phyloP scores from a whole-genome alignment of 352 stramenopile species.

The Pythium pectinolyticum region DNA sequence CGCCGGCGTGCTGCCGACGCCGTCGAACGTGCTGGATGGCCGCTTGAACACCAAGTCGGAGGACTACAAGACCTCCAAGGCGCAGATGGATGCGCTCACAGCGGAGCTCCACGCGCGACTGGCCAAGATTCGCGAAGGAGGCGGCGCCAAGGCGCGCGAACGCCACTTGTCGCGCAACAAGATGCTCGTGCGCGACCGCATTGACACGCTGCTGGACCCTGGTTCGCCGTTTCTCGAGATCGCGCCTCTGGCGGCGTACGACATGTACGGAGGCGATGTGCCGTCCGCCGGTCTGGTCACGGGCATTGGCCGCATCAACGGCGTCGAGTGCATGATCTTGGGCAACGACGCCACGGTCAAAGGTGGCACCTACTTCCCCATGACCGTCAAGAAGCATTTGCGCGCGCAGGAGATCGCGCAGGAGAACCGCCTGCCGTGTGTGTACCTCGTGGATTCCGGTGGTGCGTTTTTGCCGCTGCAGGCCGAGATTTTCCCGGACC shows the following conservation, averaged over 20 bases:
- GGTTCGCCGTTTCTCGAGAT: constrained; percentile 97
- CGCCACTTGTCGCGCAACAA: constrained; percentile 83
- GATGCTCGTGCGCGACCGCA: constrained; percentile 90
- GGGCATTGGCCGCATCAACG: constrained; percentile 83
- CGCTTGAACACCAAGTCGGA: constrained; percentile 59
- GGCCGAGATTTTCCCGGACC: constrained; percentile 97
- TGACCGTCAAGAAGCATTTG: constrained; percentile 98
- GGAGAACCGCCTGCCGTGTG: constrained; percentile 95
- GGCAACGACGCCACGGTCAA: constrained; percentile 99
- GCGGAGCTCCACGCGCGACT: constrained; percentile 45
- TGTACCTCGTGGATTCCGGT: constrained; percentile 96
- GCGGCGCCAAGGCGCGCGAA: constrained; percentile 57
- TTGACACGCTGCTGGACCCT: constrained; percentile 93
- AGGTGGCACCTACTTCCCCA: constrained; percentile 97
- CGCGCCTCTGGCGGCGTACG: constrained; percentile 84
- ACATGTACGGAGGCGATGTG: constrained; percentile 85
- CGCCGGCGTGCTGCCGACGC: constrained; percentile 35
- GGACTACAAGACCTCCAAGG: constrained; percentile 56
- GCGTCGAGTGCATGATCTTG: constrained; percentile 95
- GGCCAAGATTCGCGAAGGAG: constrained; percentile 52
- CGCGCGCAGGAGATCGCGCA: constrained; percentile 94
- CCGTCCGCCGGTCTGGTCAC: constrained; percentile 89
- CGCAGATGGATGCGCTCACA: constrained; percentile 60
- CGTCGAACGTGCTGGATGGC: constrained; percentile 64
- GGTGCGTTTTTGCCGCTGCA: constrained; percentile 96